Conservation (phyloP, 2,329 filamentous ascomycete genomes). For the Endoconidiophora laricicola region DNA sequence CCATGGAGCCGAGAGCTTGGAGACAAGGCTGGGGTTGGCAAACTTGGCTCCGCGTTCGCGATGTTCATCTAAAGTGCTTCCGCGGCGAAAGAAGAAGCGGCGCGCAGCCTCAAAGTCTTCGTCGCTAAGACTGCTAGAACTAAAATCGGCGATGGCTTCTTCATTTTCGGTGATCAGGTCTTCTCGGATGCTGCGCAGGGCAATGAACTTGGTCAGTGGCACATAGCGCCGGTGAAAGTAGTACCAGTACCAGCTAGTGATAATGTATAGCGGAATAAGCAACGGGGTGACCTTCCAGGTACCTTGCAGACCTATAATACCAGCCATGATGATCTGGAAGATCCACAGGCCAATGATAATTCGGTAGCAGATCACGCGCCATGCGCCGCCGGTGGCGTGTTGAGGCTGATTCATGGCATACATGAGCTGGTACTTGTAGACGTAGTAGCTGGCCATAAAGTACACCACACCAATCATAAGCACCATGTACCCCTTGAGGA, state of each 20-base stretch:
- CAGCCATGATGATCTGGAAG: constrained; percentile 83
- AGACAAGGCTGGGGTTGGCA: constrained; percentile 58
- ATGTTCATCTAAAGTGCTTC: constrained; percentile 55
- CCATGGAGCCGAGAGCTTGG: constrained; percentile 55
- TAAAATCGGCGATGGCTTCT: constrained; percentile 19
- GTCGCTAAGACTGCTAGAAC: not conserved
- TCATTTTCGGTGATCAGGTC: constrained; percentile 21
- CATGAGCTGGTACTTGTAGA: constrained; percentile 92
- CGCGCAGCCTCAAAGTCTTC: constrained; percentile 12
- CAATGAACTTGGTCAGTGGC: constrained; percentile 83
- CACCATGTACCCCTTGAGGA: constrained; percentile 64
- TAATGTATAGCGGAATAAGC: constrained; percentile 58
- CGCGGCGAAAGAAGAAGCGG: constrained; percentile 30
- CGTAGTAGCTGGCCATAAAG: constrained; percentile 68
- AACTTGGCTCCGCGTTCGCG: constrained; percentile 54
- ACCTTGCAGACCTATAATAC: constrained; percentile 58
- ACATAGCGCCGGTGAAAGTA: constrained; percentile 69
- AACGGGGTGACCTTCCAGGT: constrained; percentile 59
- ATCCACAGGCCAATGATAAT: constrained; percentile 72
- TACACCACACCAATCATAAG: constrained; percentile 70
- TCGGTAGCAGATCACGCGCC: constrained; percentile 92
- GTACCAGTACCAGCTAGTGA: constrained; percentile 79
- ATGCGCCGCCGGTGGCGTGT: constrained; percentile 81
- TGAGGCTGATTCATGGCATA: constrained; percentile 98
- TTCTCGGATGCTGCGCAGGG: constrained; percentile 65